A percentile compares a stretch with the other conserved stretches of the same genome.
Conservation (phyloP, 139 green algal genomes). For the Medakamo hakoo region DNA sequence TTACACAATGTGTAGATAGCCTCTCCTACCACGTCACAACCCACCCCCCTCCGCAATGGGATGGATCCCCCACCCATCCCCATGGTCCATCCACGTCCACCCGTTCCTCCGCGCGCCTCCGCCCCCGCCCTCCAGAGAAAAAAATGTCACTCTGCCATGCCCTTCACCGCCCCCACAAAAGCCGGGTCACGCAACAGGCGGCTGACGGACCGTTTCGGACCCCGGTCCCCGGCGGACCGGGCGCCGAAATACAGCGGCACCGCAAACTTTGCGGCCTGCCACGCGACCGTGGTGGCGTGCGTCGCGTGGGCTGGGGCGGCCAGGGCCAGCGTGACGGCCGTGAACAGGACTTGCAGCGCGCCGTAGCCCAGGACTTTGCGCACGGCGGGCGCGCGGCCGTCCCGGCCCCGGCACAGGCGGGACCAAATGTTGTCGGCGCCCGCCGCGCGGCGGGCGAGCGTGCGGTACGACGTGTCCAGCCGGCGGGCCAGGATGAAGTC, state of each 20-base stretch:
- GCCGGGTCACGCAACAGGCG: background rate
- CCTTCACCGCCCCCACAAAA: background rate
- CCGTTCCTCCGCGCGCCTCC: too few species aligned
- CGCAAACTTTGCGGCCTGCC: constrained; percentile 17
- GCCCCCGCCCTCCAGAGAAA: too few species aligned
- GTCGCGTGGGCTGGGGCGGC: constrained; percentile 19
- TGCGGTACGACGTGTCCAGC: constrained; percentile 42
- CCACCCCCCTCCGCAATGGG: too few species aligned
- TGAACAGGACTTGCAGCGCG: constrained; percentile 29
- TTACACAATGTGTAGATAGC: too few species aligned
- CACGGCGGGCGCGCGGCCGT: constrained; percentile 16
- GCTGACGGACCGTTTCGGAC: too few species aligned
- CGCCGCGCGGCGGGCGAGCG: constrained; percentile 25
- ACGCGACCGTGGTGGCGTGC: constrained; percentile 10
- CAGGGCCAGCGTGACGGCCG: constrained; percentile 11
- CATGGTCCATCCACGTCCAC: too few species aligned
- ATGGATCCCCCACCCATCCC: too few species aligned
- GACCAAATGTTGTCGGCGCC: constrained; percentile 41
- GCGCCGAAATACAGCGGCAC: constrained; percentile 1
- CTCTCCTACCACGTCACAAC: too few species aligned
- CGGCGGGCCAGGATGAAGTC: constrained; percentile 20
- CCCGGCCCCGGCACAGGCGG: constrained; percentile 28
- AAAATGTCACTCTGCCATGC: background rate
- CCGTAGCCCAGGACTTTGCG: constrained; percentile 23
- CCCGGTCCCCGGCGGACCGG: background rate